Base-by-base conservation (phyloP, 2,329 filamentous ascomycete genomes). In the Ambrosiella xylebori region DNA sequence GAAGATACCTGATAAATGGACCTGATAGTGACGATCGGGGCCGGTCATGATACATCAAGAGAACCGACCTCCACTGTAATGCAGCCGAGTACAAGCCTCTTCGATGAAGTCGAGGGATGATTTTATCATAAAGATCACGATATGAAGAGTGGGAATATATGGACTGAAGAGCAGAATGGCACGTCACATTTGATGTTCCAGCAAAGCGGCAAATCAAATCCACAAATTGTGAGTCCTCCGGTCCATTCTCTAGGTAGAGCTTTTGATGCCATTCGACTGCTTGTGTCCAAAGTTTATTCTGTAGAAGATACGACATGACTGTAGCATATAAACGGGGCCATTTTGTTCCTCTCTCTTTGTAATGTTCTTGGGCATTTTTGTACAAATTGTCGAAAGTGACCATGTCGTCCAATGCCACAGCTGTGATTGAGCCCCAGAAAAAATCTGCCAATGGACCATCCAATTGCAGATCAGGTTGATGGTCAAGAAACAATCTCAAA, bases 271-370 rank as follows among this genome's bases (percentile, higher is more conserved):
- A 80, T 36, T 67, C 66, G 50, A 76, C 58, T 7, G 69, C 73
- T 51, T 68, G 64, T 1, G 67, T 65, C 55, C 70, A 71, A 49
- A 71, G 66, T 36, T 65, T 67, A 35, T 68, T 68, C 1, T 65
- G 66, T 4, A 80, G 66, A 52, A 73, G 72, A 61, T 68, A 67
- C 17, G 70, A 66, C 15, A 81, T 63, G 11, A 74, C 63, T n/a
- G 68, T 73, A n/a, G 66, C 65, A 62, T 80, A 79, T 1, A 79
- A 64, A 11, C 70, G 64, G 1, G 77, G 77, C 77, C 76, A 80
- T 45, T 51, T n/a, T 15, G 50, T 35, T 9, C 59, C 52, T 27
- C 47, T 50, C 1, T n/a, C 12, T 9, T 36, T 5, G n/a, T 36
- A 17, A n/a, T 54, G 27, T 15, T 11, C 38, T 13, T 50, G n/a